phyloP scores from a whole-genome alignment of 192 early-diverging fungal species.

The Coemansia reversa region DNA sequence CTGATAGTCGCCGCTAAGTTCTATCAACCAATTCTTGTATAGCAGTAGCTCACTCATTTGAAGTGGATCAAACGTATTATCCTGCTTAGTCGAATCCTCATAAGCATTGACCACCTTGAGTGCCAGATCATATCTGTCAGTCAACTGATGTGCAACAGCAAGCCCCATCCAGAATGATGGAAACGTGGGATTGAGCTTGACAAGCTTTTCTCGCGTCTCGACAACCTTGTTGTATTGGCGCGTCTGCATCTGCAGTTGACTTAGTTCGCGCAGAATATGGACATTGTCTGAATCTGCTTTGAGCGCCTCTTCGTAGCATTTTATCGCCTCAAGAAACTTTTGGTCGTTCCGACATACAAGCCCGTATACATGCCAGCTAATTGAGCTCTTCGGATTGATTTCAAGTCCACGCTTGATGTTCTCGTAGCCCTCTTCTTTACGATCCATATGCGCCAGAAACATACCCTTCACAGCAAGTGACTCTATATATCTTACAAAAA shows the following conservation, averaged over 20 bases:
- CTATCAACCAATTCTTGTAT: conserved; percentile 84
- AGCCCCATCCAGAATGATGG: conserved; percentile 79
- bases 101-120: conserved; percentile 67
- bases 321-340: conserved; percentile 89
- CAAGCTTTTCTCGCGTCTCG: conserved; percentile 67
- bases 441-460: conserved; percentile 85
- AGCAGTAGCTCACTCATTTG: conserved; percentile 83
- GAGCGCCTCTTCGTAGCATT: conserved; percentile 87
- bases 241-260: conserved; percentile 81
- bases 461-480: conserved; percentile 94
- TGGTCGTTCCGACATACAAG: conserved; percentile 88
- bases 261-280: conserved; percentile 89
- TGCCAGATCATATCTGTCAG: conserved; percentile 73
- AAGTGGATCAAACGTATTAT: conserved; percentile 42
- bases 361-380: conserved; percentile 97
- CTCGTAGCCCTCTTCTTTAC: conserved; percentile 88
- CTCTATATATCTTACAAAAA: conserved; percentile 48
- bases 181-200: conserved; percentile 67
- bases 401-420: conserved; percentile 81
- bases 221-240: conserved; percentile 82
- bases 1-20: conserved; percentile 78
- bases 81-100: conserved; percentile 51
- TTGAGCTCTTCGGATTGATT: conserved; percentile 78
- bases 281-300: conserved; percentile 87
- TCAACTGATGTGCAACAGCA: conserved; percentile 80